Base-by-base conservation (phyloP, 2,329 filamentous ascomycete genomes). In the Diplocarpon rosae region DNA sequence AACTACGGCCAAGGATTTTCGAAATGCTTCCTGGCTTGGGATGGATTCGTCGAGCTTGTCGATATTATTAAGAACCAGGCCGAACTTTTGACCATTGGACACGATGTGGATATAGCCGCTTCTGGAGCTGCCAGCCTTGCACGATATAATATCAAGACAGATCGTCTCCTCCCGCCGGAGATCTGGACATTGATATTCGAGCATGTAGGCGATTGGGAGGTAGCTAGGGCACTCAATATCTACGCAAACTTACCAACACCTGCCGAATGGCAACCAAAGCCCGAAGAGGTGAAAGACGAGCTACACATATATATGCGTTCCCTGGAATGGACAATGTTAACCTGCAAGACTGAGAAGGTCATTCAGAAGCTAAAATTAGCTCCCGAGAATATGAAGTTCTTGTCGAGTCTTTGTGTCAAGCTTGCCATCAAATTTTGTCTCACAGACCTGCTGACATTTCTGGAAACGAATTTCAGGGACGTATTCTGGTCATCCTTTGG, bases 361-460 rank as follows among this genome's bases (percentile, higher is more conserved):
- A 86, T 85, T 60, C 75, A 78, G 42, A 80, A 85, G 56, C 73
- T 95, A 33, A 76, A 82, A 6, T 65, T 76, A 31, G 83, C 85
- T 14, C 80, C 83, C 0, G 78, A 83, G 29, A 77, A 77, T 20
- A 83, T 86, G 52, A 68, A 69, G 52, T 71, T 82, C 52, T 71
- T 95, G 11, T 92, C 88, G 0, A 82, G 82, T 2, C 70, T 93
- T 1, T 85, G 85, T 31, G 84, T 92, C 50, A 88, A 89, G 58
- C 75, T 95, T 33, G 88, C 95, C 55, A 87, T 95, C 68, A 88
- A 92, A 53, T 95, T 95, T 62, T 85, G 82, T 34, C 80, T 90
- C 54, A 83, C 82, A 13, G 78, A 84, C 11, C 77, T 95, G 3
- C 75, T 96, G 29, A 75, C 76, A 2, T 88, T 83, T 57, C 68